These are phyloP conservation scores for Flammula alnicola DNA, from an alignment of 1,284 basidiomycete genomes.

Conservation along the genomic window DNA sequence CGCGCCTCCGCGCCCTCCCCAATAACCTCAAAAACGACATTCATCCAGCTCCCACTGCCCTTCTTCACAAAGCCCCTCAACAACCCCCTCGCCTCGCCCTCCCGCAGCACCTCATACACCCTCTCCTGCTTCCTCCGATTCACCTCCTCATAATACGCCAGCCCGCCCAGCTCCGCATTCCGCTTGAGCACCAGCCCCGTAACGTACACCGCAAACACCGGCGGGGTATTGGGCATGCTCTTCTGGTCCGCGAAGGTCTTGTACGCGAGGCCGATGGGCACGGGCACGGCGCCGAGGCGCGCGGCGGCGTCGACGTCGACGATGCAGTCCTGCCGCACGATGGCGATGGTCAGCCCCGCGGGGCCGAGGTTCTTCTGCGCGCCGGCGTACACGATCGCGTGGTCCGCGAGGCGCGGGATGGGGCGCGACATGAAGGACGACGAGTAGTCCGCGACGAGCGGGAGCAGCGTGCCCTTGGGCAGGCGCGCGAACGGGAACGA, in stretches of 20 bases:
- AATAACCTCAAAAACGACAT: constrained; percentile 82
- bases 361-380: constrained; percentile 99
- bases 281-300: constrained; percentile 73
- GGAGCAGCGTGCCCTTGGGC: constrained; percentile 63
- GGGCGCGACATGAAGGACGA: constrained; percentile 98
- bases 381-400: constrained; percentile 95
- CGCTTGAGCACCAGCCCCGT: constrained; percentile 85
- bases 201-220: constrained; percentile 93
- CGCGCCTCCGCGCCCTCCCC: constrained; percentile 70
- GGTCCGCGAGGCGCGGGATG: constrained; percentile 85
- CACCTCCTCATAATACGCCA: constrained; percentile 68
- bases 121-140: constrained; percentile 78
- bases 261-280: constrained; percentile 86
- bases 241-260: constrained; percentile 81
- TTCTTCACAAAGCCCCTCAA: constrained; percentile 72
- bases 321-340: constrained; percentile 91
- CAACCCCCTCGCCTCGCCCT: constrained; percentile 72
- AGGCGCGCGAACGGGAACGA: constrained; percentile 90
- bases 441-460: constrained; percentile 95
- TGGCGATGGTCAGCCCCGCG: constrained; percentile 90
- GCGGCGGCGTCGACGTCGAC: constrained; percentile 85
- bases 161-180: constrained; percentile 71
- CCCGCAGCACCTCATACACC: constrained; percentile 74
- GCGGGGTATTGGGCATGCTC: constrained; percentile 95
- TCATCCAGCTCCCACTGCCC: constrained; percentile 90